These are phyloP conservation scores for Aphanocladium album DNA, from an alignment of 2,329 filamentous ascomycete species.

Conservation along the genomic window DNA sequence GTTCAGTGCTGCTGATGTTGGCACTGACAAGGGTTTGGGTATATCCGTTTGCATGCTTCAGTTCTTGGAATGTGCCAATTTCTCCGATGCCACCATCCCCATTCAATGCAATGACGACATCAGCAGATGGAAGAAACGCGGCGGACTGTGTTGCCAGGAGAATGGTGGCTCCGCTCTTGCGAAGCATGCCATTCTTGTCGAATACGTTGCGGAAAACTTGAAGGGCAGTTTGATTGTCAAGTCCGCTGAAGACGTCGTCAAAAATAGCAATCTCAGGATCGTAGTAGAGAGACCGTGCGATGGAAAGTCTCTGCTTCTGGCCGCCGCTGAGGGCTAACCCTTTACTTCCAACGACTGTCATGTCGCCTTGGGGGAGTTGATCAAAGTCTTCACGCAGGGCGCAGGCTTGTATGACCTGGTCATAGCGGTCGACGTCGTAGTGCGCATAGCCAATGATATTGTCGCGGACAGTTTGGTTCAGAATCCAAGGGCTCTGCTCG, in stretches of 20 bases:
- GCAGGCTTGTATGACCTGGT: slow-evolving; percentile 21
- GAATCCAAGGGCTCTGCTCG: slow-evolving; percentile 31
- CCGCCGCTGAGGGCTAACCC: slow-evolving; percentile 30
- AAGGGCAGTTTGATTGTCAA: slow-evolving; percentile 31
- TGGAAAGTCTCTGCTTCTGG: slow-evolving; percentile 23
- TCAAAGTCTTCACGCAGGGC: slow-evolving; percentile 20
- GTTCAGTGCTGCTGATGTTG: not conserved
- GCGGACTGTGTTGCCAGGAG: slow-evolving; percentile 33
- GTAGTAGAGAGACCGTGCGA: not conserved
- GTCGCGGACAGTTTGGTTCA: slow-evolving; percentile 29
- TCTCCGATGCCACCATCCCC: slow-evolving; percentile 19
- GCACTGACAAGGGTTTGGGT: not conserved
- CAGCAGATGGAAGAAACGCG: slow-evolving; percentile 24
- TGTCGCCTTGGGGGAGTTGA: slow-evolving; percentile 24
- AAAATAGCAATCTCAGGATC: slow-evolving; percentile 2
- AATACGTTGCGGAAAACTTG: slow-evolving; percentile 28
- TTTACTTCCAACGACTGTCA: slow-evolving; percentile 25
- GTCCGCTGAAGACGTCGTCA: slow-evolving; percentile 1
- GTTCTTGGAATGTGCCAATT: slow-evolving; percentile 27
- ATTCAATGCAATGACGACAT: slow-evolving; percentile 20
- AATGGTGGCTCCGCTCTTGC: slow-evolving; percentile 27
- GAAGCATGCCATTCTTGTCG: slow-evolving; percentile 22
- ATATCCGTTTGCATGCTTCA: slow-evolving; percentile 4
- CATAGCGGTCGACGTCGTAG: slow-evolving; percentile 23
- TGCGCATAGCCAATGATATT: slow-evolving; percentile 30